Evolutionary conservation across 495 filamentous ascomycete genomes (phyloP), one percentile per base, ranked within the genome.

Genomic region (Viridothelium virens): DNA sequence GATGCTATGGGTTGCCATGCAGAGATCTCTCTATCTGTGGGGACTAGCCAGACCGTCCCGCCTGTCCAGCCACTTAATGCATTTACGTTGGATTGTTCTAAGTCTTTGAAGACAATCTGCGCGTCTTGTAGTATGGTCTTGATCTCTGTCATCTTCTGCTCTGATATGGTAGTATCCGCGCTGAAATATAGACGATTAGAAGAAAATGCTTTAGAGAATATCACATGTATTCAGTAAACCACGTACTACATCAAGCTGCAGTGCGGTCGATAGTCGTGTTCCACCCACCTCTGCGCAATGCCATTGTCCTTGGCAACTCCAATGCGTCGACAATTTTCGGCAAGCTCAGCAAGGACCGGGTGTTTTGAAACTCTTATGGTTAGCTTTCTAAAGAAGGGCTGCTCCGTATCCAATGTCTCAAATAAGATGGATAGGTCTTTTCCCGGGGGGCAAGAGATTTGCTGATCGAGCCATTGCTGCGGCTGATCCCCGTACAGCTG

Each of bases 171-270:
- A 3, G 53, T 36, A 18, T 59, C 53, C 25, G 53, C 53, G 14
- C 53, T 59, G 9, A n/a, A 59, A 33, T 18, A 36, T 33, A 25
- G 25, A 25, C 25, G 53, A 10, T 33, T 7, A 33, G 31, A 59
- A 59, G 36, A 10, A 36, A 14, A 3, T 7, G 3, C 36, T 34
- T 10, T 7, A 2, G 33, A 36, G 36, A 18, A 9, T 34, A 9
- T 5, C 48, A 59, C 2, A 59, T 18, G 7, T 37, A 18, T 56
- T 25, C 25, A 25, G 25, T 25, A 25, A 25, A 25, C 47, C 12
- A 75, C 74, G 63, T 65, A 77, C 75, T 77, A 77, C 61, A 75
- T 63, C 59, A 77, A 64, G 66, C 73, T 75, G 38, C 68, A 59
- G 69, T 77, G 75, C 63, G 75, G 74, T 39, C 14, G 31, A 65